Evolutionary conservation across 2,329 filamentous ascomycete genomes (phyloP).

Genomic region (Fusarium neocosmosporiellum): DNA sequence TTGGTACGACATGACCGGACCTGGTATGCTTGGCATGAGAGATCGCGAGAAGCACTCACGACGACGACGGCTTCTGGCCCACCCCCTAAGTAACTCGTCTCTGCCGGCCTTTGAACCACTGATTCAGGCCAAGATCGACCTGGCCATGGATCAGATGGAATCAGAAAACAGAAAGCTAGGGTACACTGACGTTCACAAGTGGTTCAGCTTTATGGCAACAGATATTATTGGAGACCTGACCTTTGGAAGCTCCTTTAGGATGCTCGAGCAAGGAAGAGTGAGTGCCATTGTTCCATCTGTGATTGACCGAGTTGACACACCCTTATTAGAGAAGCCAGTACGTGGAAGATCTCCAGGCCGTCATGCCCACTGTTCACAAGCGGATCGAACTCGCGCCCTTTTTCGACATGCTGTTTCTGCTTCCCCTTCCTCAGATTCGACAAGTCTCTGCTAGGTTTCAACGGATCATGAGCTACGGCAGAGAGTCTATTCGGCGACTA

Average conservation of each 20-base stretch:
- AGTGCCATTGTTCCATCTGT: no score
- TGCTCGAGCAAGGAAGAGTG: conserved; percentile 6
- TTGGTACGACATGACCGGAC: conserved; percentile 2
- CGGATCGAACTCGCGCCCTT: neutral
- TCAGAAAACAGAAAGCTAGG: neutral
- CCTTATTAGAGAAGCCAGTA: neutral
- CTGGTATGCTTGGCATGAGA: conserved; percentile 6
- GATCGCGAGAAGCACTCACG: neutral
- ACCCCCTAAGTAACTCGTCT: neutral
- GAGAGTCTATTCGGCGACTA: neutral
- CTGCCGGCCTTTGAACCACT: neutral
- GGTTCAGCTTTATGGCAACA: conserved; percentile 13
- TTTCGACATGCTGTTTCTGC: neutral
- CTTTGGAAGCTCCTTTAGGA: neutral
- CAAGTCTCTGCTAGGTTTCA: neutral
- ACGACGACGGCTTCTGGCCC: neutral
- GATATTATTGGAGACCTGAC: conserved; percentile 11
- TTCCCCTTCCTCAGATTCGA: neutral
- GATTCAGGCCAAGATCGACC: neutral
- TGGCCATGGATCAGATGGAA: neutral
- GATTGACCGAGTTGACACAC: neutral
- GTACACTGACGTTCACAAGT: neutral
- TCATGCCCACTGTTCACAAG: conserved; percentile 1
- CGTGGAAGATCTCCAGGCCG: neutral
- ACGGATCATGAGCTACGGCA: neutral